phyloP scores from a whole-genome alignment of 2,329 filamentous ascomycete genomes.

The Zymoseptoria crescenta region DNA sequence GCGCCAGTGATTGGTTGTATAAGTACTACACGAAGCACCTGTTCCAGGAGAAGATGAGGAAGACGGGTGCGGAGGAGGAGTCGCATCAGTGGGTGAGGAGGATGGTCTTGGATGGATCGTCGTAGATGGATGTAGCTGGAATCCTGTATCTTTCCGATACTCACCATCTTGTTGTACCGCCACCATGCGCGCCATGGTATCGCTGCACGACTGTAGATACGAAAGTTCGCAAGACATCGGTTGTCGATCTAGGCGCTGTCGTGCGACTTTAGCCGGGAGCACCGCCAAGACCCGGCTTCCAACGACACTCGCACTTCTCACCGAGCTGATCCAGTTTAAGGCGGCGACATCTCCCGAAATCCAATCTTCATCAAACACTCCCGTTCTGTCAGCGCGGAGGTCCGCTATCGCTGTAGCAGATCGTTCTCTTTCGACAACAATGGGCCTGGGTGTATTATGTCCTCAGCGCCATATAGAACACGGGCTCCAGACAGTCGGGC shows the following conservation, averaged over 20 bases:
- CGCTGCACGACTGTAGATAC: no score
- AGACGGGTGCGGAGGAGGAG: conserved; percentile 24
- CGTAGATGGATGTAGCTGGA: no score
- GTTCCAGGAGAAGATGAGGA: conserved; percentile 53
- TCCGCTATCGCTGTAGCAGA: no score
- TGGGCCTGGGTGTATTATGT: no score
- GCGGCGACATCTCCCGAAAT: not conserved
- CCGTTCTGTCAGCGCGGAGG: not conserved
- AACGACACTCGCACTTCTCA: not conserved
- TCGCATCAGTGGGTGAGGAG: conserved; percentile 44
- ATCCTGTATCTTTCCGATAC: no score
- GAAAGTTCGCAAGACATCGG: no score
- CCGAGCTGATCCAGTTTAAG: not conserved
- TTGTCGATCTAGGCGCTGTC: no score
- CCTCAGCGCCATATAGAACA: no score
- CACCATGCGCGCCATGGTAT: no score
- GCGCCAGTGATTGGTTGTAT: conserved; percentile 50
- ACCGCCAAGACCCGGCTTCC: not conserved
- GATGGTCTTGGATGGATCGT: conserved; percentile 4
- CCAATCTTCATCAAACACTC: not conserved
- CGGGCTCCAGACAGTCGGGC: no score
- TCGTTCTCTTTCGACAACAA: no score
- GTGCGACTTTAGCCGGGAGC: not conserved
- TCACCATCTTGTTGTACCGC: no score
- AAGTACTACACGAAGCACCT: conserved; percentile 54